These are phyloP conservation scores for Zalerion maritima DNA, from an alignment of 495 filamentous ascomycete genomes.

Conservation along the genomic window DNA sequence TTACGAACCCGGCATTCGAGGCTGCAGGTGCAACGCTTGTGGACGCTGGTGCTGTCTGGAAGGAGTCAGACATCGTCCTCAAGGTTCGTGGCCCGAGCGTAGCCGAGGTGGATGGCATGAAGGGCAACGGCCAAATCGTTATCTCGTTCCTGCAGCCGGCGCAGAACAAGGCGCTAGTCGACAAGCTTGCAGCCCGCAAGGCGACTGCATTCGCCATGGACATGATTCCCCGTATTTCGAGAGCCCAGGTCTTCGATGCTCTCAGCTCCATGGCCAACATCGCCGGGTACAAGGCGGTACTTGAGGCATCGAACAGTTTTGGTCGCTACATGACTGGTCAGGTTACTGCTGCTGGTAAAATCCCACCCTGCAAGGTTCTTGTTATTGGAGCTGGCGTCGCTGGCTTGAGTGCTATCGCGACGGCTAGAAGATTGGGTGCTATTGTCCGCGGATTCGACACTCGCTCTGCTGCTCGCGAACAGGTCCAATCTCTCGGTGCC, in stretches of 20 bases:
- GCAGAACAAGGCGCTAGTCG: conserved; percentile 56
- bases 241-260: conserved; percentile 70
- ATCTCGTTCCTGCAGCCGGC: conserved; percentile 64
- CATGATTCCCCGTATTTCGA: conserved; percentile 66
- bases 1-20: conserved; percentile 56
- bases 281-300: conserved; percentile 70
- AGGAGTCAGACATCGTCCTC: conserved; percentile 55
- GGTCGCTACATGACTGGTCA: conserved; percentile 72
- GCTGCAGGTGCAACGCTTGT: conserved; percentile 58
- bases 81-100: conserved; percentile 61
- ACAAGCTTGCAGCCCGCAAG: conserved; percentile 46
- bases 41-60: conserved; percentile 46
- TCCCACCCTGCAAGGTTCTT: conserved; percentile 68
- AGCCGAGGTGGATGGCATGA: conserved; percentile 45
- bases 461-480: conserved; percentile 60
- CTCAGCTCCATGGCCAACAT: conserved; percentile 79
- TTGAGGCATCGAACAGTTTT: conserved; percentile 72
- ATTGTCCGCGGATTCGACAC: conserved; percentile 78
- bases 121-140: conserved; percentile 48
- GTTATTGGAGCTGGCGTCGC: conserved; percentile 76
- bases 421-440: conserved; percentile 64
- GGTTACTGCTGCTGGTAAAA: conserved; percentile 69
- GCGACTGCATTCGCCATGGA: conserved; percentile 71
- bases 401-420: conserved; percentile 67
- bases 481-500: conserved; percentile 70